Conservation (phyloP, 257 asterid species). For the Petrea volubilis region DNA sequence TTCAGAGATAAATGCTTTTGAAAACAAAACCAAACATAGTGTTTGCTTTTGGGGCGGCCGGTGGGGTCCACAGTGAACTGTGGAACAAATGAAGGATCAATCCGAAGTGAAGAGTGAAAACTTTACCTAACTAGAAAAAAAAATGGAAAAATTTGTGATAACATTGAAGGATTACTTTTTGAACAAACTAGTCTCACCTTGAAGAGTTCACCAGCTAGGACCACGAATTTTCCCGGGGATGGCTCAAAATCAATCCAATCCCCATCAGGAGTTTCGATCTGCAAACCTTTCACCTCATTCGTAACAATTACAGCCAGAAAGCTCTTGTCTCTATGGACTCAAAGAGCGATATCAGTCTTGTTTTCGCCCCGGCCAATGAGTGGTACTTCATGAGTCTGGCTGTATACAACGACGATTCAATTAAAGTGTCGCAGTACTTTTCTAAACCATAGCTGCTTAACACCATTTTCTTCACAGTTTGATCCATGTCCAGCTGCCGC, state of each 20-base stretch:
- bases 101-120: no score
- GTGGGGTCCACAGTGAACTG: no score
- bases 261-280: slow-evolving; percentile 47
- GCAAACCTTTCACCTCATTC: slow-evolving; percentile 41
- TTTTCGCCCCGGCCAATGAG: not conserved
- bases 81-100: no score
- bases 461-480: no score
- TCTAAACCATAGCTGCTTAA: slow-evolving; percentile 48
- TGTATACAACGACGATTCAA: slow-evolving; percentile 28
- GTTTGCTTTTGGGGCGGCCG: no score
- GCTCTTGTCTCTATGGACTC: slow-evolving; percentile 48
- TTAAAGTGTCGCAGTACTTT: slow-evolving; percentile 29
- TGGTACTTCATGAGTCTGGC: slow-evolving; percentile 37
- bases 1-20: no score
- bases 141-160: no score
- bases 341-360: slow-evolving; percentile 20
- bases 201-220: slow-evolving; percentile 49
- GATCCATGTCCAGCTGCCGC: slow-evolving; percentile 25
- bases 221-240: slow-evolving; percentile 26
- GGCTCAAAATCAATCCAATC: slow-evolving; percentile 43
- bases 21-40: no score
- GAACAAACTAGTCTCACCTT: no score
- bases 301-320: slow-evolving; percentile 42
- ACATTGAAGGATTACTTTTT: no score
- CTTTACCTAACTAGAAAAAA: no score